Percentiles rank a stretch among this genome's conserved stretches.
These are phyloP conservation scores for Hortaea werneckii DNA, from an alignment of 2,329 filamentous ascomycete genomes.

Conservation along the genomic window DNA sequence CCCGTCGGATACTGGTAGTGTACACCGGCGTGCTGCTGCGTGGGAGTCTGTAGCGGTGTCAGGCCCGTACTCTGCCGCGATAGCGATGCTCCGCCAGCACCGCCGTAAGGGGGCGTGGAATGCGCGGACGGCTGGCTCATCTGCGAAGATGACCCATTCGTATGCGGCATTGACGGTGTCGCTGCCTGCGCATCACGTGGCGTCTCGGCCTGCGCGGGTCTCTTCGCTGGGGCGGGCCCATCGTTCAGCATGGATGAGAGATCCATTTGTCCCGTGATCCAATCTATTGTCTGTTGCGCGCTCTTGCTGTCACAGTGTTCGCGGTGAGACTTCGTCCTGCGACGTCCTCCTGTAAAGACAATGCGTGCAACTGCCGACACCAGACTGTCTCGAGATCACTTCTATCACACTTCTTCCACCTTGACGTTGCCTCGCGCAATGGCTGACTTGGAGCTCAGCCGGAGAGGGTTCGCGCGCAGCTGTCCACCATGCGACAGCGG, in stretches of 20 bases:
- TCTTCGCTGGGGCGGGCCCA: conserved; percentile 16
- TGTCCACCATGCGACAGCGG: no score
- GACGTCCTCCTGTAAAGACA: no score
- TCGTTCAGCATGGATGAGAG: conserved; percentile 24
- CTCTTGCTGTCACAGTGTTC: neutral
- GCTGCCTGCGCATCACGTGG: conserved; percentile 7
- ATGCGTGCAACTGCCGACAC: no score
- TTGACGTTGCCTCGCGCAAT: no score
- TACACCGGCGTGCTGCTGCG: conserved; percentile 10
- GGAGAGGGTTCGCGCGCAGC: no score
- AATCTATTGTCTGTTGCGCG: neutral
- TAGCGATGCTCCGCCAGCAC: conserved; percentile 10
- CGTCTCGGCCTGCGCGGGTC: conserved; percentile 3
- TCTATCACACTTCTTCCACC: no score
- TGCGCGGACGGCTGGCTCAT: neutral
- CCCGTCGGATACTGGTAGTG: conserved; percentile 15
- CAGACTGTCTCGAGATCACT: no score
- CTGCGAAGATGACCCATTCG: neutral
- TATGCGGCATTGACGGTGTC: conserved; percentile 3
- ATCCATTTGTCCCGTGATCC: conserved; percentile 15
- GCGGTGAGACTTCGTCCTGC: no score
- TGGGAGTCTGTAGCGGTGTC: conserved; percentile 21
- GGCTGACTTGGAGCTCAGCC: no score
- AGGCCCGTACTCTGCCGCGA: conserved; percentile 15
- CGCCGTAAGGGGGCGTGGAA: conserved; percentile 12